Base-by-base conservation (phyloP, 202 grass and related monocot species). In the Zoysia matrella region DNA sequence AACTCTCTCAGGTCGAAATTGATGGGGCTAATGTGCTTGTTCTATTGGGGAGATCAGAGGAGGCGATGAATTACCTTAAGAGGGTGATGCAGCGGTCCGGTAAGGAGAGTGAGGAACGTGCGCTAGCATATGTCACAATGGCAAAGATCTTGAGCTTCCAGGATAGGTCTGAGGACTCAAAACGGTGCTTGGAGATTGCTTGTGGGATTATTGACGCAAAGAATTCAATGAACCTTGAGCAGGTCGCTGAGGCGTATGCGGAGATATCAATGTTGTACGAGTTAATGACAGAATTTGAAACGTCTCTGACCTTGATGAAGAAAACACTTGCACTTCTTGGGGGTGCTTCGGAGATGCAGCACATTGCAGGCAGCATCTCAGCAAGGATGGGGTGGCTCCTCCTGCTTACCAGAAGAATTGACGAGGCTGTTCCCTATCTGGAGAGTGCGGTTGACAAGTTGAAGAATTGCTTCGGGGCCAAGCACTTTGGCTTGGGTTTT, bases 311-410 rank as follows among this genome's bases (percentile, higher is more conserved):
- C 79, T 82, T 93, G 76, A 87, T 93, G 90, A 98, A 88, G 69
- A 91, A 80, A 87, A 86, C 83, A 9, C 87, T 98, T 67, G 65
- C 58, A 1, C 77, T 93, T 83, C 65, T 89, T 7, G 63, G 87
- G 70, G 82, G 75, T 48, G 62, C 70, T 15, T 66, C 86, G n/a
- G 88, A 88, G 65, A 81, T 80, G 90, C 80, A 91, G 9, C 82
- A 90, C 49, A 61, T 95, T 57, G 84, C 88, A 47, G 95, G 90
- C 30, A 93, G 90, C 52, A 79, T 93, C 67, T 90, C 80, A 36
- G 65, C 77, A 48, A 92, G 91, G 72, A 76, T 98, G 70, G 96
- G 96, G 39, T 95, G 89, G 85, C 84, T 98, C 69, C 90, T 98
- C 63, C 44, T 92, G 80, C 75, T 81, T 45, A 90, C 85, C 6